Percentiles rank a stretch among this genome's conserved stretches.
Conservation (phyloP, 148 eudicot species). For the Chenopodium berlandieri region DNA sequence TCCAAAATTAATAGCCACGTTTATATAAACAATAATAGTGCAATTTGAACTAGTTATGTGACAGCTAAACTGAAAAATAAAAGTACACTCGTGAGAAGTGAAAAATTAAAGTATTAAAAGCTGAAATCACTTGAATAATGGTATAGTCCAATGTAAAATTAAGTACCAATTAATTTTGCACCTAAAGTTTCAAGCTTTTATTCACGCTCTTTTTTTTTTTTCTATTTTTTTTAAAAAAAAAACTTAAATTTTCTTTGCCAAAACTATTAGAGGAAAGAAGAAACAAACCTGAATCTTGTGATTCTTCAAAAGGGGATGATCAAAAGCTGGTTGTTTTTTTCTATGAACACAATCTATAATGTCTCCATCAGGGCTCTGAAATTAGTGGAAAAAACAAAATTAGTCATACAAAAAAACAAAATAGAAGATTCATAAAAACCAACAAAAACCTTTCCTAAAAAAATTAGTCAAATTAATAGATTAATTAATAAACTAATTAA, state of each 20-base stretch:
- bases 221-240: too few species aligned
- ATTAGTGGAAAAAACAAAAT: background rate
- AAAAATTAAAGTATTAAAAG: too few species aligned
- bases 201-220: background rate
- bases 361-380: slow-evolving; percentile 98
- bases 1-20: too few species aligned
- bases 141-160: background rate
- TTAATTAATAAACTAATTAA: background rate
- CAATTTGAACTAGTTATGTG: background rate
- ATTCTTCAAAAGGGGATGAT: slow-evolving; percentile 94
- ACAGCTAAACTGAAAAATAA: background rate
- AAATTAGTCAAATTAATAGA: background rate
- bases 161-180: background rate
- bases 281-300: slow-evolving; percentile 92
- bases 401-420: background rate
- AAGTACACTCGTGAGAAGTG: too few species aligned
- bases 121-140: too few species aligned
- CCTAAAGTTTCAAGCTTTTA: background rate
- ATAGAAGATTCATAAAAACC: background rate
- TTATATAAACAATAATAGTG: background rate
- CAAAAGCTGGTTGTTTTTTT: slow-evolving; percentile 86
- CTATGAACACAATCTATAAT: slow-evolving; percentile 86
- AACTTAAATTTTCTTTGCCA: too few species aligned
- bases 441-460: background rate
- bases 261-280: background rate